phyloP scores from a whole-genome alignment of 257 asterid species.

The Ballota nigra region DNA sequence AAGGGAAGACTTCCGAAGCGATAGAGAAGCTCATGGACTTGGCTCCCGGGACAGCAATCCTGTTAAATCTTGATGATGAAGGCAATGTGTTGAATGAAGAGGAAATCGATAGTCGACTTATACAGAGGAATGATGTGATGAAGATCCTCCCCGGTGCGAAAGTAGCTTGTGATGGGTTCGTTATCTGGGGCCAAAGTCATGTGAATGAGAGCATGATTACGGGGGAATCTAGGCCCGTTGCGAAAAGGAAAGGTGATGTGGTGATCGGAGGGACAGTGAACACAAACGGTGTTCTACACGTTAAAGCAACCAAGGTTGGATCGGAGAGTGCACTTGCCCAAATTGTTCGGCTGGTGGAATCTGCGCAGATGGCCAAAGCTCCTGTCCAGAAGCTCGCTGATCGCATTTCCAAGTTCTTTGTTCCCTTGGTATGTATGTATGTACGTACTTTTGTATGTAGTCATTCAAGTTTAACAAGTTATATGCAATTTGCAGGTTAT shows the following conservation, averaged over 20 bases:
- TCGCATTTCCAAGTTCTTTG: conserved; percentile 57
- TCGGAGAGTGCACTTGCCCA: conserved; percentile 74
- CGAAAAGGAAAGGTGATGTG: conserved; percentile 52
- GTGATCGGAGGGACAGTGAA: conserved; percentile 81
- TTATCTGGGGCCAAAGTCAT: conserved; percentile 63
- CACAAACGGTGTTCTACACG: conserved; percentile 57
- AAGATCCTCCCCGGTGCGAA: conserved; percentile 73
- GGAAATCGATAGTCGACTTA: conserved; percentile 60
- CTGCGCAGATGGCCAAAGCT: conserved; percentile 72
- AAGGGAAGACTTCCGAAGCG: conserved; percentile 72
- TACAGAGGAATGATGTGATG: conserved; percentile 60
- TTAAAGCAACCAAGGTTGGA: conserved; percentile 64
- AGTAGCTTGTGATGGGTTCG: conserved; percentile 74
- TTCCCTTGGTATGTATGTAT: conserved; percentile 40
- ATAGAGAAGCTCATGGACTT: conserved; percentile 69
- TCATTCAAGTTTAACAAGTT: neutral
- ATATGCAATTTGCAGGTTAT: conserved; percentile 42
- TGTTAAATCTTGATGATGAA: conserved; percentile 44
- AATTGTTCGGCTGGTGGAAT: conserved; percentile 61
- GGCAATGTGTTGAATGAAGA: conserved; percentile 53
- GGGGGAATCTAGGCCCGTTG: conserved; percentile 68
- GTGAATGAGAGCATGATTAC: conserved; percentile 71
- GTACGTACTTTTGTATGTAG: too few relatives aligned
- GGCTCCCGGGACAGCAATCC: conserved; percentile 55
- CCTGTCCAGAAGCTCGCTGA: conserved; percentile 66